Conservation (phyloP, 2,329 filamentous ascomycete genomes). For the Elsinoe necatrix region DNA sequence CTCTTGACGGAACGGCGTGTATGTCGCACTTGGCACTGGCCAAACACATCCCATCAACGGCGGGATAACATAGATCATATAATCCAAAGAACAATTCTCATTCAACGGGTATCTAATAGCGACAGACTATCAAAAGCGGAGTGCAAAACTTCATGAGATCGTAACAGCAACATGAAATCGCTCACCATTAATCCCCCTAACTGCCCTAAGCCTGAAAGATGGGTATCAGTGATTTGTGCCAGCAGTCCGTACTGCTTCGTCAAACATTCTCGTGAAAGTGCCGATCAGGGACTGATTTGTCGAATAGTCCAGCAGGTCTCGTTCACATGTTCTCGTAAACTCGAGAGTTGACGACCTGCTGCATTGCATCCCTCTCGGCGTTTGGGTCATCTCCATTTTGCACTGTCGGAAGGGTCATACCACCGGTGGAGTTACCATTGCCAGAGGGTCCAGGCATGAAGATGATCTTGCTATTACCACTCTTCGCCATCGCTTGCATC, state of each 20-base stretch:
- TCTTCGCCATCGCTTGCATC: constrained; percentile 98
- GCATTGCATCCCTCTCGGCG: constrained; percentile 49
- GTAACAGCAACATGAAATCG: neutral
- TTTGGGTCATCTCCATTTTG: constrained; percentile 32
- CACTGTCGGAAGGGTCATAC: constrained; percentile 49
- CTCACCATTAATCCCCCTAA: neutral
- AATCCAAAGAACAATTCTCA: neutral
- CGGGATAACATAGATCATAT: too few relatives aligned
- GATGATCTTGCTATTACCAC: constrained; percentile 78
- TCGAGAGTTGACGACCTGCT: constrained; percentile 71
- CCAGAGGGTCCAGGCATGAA: constrained; percentile 56
- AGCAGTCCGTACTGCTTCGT: too few relatives aligned
- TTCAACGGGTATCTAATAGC: constrained; percentile 4
- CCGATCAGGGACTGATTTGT: too few relatives aligned
- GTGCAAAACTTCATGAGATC: neutral
- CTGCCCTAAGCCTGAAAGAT: neutral
- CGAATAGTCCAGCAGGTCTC: too few relatives aligned
- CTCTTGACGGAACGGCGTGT: too few relatives aligned
- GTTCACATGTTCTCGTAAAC: constrained; percentile 74
- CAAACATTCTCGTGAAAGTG: too few relatives aligned
- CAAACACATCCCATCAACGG: too few relatives aligned
- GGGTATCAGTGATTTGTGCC: neutral
- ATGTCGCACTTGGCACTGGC: neutral
- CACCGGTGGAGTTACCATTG: constrained; percentile 14
- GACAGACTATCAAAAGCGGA: neutral